Base-by-base conservation (phyloP, 2,329 filamentous ascomycete species). In the Saccharata proteae region DNA sequence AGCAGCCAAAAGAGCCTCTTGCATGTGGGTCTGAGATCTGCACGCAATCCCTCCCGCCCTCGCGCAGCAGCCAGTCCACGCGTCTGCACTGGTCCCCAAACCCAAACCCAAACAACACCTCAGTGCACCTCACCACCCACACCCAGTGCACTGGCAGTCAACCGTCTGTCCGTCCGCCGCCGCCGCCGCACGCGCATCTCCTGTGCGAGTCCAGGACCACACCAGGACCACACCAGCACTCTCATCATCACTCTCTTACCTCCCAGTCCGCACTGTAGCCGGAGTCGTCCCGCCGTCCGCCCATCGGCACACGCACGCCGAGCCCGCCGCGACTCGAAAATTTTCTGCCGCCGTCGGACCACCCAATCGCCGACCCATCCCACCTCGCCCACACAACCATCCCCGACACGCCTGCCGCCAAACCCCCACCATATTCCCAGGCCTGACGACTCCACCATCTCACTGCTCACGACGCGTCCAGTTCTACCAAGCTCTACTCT, bases 331-430 rank as follows among this genome's bases (percentile, higher is more conserved):
- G 28, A 22, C 11, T 19, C 33, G 29, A 31, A 35, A 35, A 35
- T 35, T 35, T 35, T 29, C 31, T 21, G 30, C 33, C 28, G 33
- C 28, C 33, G 26, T 27, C 33, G 18, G 28, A 29, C n/a, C n/a
- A n/a, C n/a, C n/a, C n/a, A n/a, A n/a, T n/a, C n/a, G n/a, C n/a
- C n/a, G n/a, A n/a, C n/a, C 27, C 33, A 35, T 35, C 33, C 33
- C 33, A 35, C 33, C 16, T 35, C 28, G 28, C 27, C 25, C 19
- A 23, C 31, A 24, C 31, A 24, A 33, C 31, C 31, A 33, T 33
- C 24, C 17, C 30, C 30, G 30, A 32, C 23, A 22, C 26, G 13
- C 10, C 24, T 26, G 15, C 24, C 24, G 24, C 24, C 15, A 26
- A 26, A 26, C 12, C 24, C 24, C 24, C 24, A 26, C 24, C 24